Percentiles rank a stretch among this genome's conserved stretches.
Evolutionary conservation across 2,329 filamentous ascomycete species (phyloP).

Genomic region (Aspergillus sp.): DNA sequence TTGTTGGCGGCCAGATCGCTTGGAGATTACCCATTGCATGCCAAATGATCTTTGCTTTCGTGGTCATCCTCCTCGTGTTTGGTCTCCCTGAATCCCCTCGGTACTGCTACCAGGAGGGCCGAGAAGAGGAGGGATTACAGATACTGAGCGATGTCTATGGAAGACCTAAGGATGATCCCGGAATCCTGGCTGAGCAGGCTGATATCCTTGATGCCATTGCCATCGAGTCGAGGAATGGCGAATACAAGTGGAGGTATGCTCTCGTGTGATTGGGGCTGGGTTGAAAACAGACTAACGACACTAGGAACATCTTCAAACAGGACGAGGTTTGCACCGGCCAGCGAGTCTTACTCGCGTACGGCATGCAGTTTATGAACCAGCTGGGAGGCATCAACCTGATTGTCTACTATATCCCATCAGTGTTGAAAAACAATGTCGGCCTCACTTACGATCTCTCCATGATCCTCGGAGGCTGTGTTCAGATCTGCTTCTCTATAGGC

Average conservation of each 20-base stretch:
- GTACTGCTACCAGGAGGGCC: conserved; percentile 44
- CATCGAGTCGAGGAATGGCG: conserved; percentile 33
- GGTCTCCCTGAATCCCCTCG: conserved; percentile 38
- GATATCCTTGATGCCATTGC: conserved; percentile 46
- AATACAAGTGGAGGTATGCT: conserved; percentile 32
- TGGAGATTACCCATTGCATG: conserved; percentile 49
- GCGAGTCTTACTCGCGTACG: conserved; percentile 47
- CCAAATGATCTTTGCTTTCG: conserved; percentile 45
- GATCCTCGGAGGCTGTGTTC: conserved; percentile 25
- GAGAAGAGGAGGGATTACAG: conserved; percentile 29
- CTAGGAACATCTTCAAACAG: conserved; percentile 36
- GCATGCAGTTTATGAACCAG: conserved; percentile 52
- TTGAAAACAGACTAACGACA: not conserved
- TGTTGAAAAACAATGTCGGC: conserved; percentile 23
- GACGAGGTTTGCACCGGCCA: conserved; percentile 43
- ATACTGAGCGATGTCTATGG: conserved; percentile 28
- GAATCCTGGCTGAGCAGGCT: conserved; percentile 27
- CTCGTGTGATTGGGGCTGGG: not conserved
- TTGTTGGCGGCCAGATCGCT: conserved; percentile 39
- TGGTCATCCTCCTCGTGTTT: conserved; percentile 19
- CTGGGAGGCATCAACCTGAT: conserved; percentile 48
- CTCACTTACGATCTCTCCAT: conserved; percentile 20
- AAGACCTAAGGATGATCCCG: conserved; percentile 17
- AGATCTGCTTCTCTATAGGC: conserved; percentile 32
- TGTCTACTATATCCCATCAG: conserved; percentile 29